These are phyloP conservation scores for Cladorrhinum sp. DNA, from an alignment of 2,329 filamentous ascomycete species.

Conservation along the genomic window DNA sequence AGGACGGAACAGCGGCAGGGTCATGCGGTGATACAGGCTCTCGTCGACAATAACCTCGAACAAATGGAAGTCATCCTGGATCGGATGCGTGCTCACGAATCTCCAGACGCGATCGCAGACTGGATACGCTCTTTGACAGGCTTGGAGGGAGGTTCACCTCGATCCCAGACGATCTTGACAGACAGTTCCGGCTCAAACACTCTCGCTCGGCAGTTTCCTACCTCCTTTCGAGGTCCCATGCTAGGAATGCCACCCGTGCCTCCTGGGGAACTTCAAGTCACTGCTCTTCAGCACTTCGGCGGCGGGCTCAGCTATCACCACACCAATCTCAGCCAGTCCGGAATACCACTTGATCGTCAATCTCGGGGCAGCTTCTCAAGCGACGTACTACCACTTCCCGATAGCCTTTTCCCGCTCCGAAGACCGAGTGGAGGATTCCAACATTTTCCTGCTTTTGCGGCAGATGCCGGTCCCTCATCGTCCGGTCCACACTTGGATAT, in stretches of 20 bases:
- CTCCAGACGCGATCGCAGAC: conserved; percentile 25
- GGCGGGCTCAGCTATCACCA: not conserved
- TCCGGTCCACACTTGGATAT: not conserved
- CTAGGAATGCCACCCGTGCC: not conserved
- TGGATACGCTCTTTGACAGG: conserved; percentile 23
- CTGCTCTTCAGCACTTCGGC: not conserved
- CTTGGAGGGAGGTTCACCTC: not conserved
- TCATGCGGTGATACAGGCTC: conserved; percentile 25
- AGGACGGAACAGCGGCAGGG: conserved; percentile 25
- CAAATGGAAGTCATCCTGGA: conserved; percentile 22
- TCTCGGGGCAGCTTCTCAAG: conserved; percentile 12
- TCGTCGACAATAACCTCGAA: conserved; percentile 22
- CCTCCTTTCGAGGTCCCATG: conserved; percentile 1
- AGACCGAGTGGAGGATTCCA: not conserved
- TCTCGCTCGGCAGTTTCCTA: not conserved
- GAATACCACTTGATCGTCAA: conserved; percentile 3
- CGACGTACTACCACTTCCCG: conserved; percentile 4
- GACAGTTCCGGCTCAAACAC: not conserved
- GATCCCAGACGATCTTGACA: not conserved
- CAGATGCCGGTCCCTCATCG: not conserved
- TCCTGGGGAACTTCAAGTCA: not conserved
- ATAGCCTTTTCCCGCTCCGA: conserved; percentile 5
- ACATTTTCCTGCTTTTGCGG: not conserved
- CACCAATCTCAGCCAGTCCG: not conserved
- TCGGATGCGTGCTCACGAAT: conserved; percentile 23